These are phyloP conservation scores for Ambrosia hybrid DNA, from an alignment of 140 eudicot genomes.

Conservation along the genomic window DNA sequence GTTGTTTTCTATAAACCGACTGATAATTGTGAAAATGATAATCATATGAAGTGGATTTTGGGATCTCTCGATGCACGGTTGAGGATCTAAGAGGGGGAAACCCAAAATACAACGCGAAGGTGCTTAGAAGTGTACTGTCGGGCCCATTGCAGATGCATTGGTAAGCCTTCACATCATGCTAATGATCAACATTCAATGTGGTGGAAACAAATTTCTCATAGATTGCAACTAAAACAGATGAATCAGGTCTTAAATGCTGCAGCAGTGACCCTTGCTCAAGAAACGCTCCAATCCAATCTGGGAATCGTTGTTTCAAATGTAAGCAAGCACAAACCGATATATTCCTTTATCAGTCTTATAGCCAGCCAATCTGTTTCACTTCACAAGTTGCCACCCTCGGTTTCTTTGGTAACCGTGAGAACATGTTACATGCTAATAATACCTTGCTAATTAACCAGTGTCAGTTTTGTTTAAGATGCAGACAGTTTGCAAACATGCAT, in stretches of 20 bases:
- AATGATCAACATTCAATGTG: background rate
- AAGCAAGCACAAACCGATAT: constrained; percentile 30
- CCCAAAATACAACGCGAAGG: constrained; percentile 68
- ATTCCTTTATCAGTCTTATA: background rate
- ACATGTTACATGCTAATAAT: background rate
- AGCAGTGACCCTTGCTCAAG: constrained; percentile 72
- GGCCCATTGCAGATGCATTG: constrained; percentile 91
- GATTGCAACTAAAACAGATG: constrained; percentile 1
- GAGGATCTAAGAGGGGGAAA: constrained; percentile 71
- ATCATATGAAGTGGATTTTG: constrained; percentile 66
- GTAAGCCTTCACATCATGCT: constrained; percentile 38
- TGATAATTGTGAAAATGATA: background rate
- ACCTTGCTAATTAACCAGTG: background rate
- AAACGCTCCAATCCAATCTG: constrained; percentile 63
- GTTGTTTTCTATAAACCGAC: background rate
- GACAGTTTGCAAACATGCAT: constrained; percentile 19
- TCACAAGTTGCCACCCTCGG: too few relatives aligned
- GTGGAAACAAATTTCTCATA: constrained; percentile 10
- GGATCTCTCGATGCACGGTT: constrained; percentile 84
- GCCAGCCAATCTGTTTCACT: too few relatives aligned
- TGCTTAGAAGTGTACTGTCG: constrained; percentile 51
- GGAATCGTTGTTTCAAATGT: constrained; percentile 56
- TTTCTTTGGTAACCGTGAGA: background rate
- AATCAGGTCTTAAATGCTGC: constrained; percentile 87
- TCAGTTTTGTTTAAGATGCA: constrained; percentile 7